A percentile compares a stretch with the other conserved stretches of the same genome.
phyloP scores from a whole-genome alignment of 75 land plant genomes.

The Cunninghamia lanceolata region DNA sequence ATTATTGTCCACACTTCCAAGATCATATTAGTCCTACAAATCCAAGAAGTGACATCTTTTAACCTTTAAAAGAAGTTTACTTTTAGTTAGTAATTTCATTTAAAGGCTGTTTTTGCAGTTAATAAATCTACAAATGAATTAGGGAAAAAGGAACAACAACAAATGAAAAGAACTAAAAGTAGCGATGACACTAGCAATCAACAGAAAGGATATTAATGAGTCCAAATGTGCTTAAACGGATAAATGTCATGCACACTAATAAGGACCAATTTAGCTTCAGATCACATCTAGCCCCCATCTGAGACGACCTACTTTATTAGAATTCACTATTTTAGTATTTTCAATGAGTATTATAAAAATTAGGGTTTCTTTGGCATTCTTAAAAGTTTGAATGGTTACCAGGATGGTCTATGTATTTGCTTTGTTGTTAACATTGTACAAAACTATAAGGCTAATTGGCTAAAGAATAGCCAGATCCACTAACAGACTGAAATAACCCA shows the following conservation, averaged over 20 bases:
- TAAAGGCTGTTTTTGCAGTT: no score
- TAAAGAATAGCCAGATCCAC: not conserved
- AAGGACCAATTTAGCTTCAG: not conserved
- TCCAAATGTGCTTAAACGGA: not conserved
- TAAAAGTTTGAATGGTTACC: not conserved
- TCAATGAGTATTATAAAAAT: not conserved
- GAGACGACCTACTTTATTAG: no score
- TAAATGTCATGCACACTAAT: not conserved
- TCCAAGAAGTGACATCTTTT: not conserved
- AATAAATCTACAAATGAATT: not conserved
- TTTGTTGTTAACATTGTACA: not conserved
- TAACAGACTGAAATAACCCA: not conserved
- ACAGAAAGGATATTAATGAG: not conserved
- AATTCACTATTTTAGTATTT: not conserved
- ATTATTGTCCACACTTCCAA: not conserved
- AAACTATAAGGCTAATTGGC: not conserved
- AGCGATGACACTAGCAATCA: not conserved
- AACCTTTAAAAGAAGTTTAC: not conserved
- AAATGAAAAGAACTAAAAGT: not conserved
- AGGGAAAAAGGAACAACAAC: not conserved
- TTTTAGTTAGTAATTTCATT: not conserved
- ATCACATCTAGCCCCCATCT: not conserved
- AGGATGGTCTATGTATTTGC: not conserved
- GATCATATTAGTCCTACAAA: not conserved
- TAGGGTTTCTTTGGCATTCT: not conserved